Evolutionary conservation across 2,329 filamentous ascomycete genomes (phyloP).

Genomic region (Colletotrichum caudatum): DNA sequence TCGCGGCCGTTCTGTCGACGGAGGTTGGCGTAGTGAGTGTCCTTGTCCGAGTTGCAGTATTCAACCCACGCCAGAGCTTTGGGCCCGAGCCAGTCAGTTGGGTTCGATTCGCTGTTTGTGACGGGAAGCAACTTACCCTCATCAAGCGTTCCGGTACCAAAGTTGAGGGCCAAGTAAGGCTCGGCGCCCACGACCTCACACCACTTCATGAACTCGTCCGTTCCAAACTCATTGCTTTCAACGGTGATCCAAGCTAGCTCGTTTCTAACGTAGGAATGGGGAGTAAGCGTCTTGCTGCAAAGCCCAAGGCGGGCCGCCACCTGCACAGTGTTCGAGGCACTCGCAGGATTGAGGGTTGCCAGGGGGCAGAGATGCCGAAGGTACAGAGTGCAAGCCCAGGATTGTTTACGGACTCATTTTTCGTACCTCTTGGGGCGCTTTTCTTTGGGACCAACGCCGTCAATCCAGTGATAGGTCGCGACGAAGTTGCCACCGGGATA

Average conservation of each 20-base stretch:
- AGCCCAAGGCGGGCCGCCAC: constrained; percentile 4
- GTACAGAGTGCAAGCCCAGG: background rate
- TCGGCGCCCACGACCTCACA: constrained; percentile 79
- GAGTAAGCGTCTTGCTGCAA: constrained; percentile 24
- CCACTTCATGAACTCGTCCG: constrained; percentile 89
- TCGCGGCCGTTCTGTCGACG: constrained; percentile 80
- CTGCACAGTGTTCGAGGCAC: background rate
- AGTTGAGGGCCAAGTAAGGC: constrained; percentile 84
- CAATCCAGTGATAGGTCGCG: constrained; percentile 87
- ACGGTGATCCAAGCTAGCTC: constrained; percentile 84
- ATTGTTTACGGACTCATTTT: too few species aligned
- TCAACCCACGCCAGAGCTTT: constrained; percentile 80
- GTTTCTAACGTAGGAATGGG: constrained; percentile 58
- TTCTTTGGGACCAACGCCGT: constrained; percentile 81
- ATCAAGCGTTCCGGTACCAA: constrained; percentile 76
- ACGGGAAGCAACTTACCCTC: constrained; percentile 46
- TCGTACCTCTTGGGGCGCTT: constrained; percentile 65
- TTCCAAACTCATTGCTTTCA: constrained; percentile 84
- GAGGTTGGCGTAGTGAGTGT: constrained; percentile 86
- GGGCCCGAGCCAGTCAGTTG: background rate
- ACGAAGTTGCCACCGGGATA: constrained; percentile 89
- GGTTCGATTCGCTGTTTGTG: background rate
- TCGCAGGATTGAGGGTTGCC: background rate
- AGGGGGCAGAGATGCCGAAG: too few species aligned
- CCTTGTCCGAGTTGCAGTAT: constrained; percentile 83